These are phyloP conservation scores for Turritis glabra DNA, from an alignment of 345 rosid genomes.

Conservation along the genomic window DNA sequence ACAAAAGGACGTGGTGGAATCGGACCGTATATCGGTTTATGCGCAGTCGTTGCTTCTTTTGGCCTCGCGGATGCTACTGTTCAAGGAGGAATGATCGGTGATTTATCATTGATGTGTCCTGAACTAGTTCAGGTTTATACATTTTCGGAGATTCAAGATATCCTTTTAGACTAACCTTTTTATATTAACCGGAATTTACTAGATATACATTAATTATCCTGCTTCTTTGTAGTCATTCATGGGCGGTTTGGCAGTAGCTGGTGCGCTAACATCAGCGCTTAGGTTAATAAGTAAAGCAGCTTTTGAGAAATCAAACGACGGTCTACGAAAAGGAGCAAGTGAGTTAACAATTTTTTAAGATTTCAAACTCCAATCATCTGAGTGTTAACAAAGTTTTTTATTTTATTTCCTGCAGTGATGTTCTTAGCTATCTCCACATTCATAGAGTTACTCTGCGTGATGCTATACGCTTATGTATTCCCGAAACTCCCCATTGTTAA, in stretches of 20 bases:
- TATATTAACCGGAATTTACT: not conserved
- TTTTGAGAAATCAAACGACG: conserved; percentile 59
- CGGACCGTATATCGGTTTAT: conserved; percentile 70
- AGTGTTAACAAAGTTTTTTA: not conserved
- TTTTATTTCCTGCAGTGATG: conserved; percentile 52
- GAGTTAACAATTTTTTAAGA: conserved; percentile 27
- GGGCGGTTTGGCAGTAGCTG: conserved; percentile 90
- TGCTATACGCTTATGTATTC: conserved; percentile 63
- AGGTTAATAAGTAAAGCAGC: conserved; percentile 78
- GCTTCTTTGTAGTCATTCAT: conserved; percentile 63
- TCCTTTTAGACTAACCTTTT: not conserved
- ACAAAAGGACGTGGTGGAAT: conserved; percentile 78
- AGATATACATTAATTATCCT: not conserved
- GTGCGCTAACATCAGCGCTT: conserved; percentile 74
- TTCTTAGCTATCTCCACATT: conserved; percentile 74
- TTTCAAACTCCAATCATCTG: not conserved
- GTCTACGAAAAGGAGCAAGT: conserved; percentile 84
- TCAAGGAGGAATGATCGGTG: conserved; percentile 96
- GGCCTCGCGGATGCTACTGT: conserved; percentile 93
- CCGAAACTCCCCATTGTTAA: conserved; percentile 80
- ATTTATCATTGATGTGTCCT: conserved; percentile 81
- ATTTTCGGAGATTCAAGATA: not conserved
- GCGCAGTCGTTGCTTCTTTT: conserved; percentile 62
- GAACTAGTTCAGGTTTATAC: conserved; percentile 75
- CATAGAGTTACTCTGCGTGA: conserved; percentile 62